Evolutionary conservation across 257 asterid species (phyloP), one percentile per base, ranked within the genome.

Genomic region (Solanum chaucha): DNA sequence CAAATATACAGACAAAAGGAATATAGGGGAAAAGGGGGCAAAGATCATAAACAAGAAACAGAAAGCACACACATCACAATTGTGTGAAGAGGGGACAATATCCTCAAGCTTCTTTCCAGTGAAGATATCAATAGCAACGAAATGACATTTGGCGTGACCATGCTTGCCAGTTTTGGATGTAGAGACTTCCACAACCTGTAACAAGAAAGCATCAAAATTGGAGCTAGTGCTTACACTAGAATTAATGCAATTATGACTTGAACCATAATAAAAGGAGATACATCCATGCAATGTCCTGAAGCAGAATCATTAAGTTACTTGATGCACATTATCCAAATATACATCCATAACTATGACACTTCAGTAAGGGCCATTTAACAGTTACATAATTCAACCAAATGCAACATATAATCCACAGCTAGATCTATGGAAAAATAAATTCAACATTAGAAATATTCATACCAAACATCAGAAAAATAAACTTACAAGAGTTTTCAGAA

Each of bases 131-230:
- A 96, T 96, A 8, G 86, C 97, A 51, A 96, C 99, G 88, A 96
- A 96, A 91, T 96, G 99, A 86, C 99, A 96, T 83, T 96, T 96
- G 2, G 99, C 99, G 15, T 96, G 98, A 3, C 99, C 98, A 17
- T 96, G 98, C 97, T 95, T 96, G 81, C 99, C 99, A 13, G 99
- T 96, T 90, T 96, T 96, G 93, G 99, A 96, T 70, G 99, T 96
- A 5, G 99, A 96, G 82, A 96, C 99, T 88, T 96, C 99, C 20
- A 96, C 98, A 89, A 96, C 99, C 97, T 96, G 91, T 55, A 55
- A 71, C 6, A 8, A 86, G 26, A 85, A 85, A 17, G 34, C 36
- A 41, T 71, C 83, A 12, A 20, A 11, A 5, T 28, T 48, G n/a
- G 68, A 28, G 9, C 4, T 44, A 44, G 19, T 26, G 24, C 51